phyloP scores from a whole-genome alignment of 2,329 filamentous ascomycete genomes.

The Atkinsonella hypoxylon region DNA sequence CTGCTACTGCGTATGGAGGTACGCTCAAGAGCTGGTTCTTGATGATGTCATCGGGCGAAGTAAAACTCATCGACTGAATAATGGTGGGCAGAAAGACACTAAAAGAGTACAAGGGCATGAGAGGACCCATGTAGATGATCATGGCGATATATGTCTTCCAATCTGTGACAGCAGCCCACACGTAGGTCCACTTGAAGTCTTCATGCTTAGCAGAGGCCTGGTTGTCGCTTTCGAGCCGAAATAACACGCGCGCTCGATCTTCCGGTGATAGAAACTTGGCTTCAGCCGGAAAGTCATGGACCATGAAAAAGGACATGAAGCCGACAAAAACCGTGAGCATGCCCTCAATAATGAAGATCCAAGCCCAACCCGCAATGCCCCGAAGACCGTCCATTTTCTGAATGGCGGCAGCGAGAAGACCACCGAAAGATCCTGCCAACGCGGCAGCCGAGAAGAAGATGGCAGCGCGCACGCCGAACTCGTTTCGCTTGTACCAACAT shows the following conservation, averaged over 20 bases:
- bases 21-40: slow-evolving; percentile 35
- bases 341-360: slow-evolving; percentile 61
- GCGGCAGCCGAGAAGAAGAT: slow-evolving; percentile 79
- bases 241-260: slow-evolving; percentile 61
- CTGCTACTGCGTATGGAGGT: slow-evolving; percentile 28
- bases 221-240: slow-evolving; percentile 56
- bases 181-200: slow-evolving; percentile 58
- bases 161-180: slow-evolving; percentile 62
- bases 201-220: slow-evolving; percentile 67
- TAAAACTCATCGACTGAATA: slow-evolving; percentile 42
- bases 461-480: slow-evolving; percentile 69
- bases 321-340: slow-evolving; percentile 58
- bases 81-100: slow-evolving; percentile 72
- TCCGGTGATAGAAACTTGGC: slow-evolving; percentile 59
- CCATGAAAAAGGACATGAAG: slow-evolving; percentile 59
- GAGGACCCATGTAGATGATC: slow-evolving; percentile 65
- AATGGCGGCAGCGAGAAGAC: slow-evolving; percentile 61
- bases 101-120: slow-evolving; percentile 64
- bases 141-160: slow-evolving; percentile 76
- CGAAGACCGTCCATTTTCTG: slow-evolving; percentile 55
- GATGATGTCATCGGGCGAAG: slow-evolving; percentile 18
- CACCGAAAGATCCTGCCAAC: slow-evolving; percentile 66
- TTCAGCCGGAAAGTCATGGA: slow-evolving; percentile 71
- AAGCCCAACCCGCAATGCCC: slow-evolving; percentile 45
- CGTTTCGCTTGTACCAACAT: slow-evolving; percentile 71